Conservation (phyloP, 768 basidiomycete species). For the Pleurotus ostreatus region DNA sequence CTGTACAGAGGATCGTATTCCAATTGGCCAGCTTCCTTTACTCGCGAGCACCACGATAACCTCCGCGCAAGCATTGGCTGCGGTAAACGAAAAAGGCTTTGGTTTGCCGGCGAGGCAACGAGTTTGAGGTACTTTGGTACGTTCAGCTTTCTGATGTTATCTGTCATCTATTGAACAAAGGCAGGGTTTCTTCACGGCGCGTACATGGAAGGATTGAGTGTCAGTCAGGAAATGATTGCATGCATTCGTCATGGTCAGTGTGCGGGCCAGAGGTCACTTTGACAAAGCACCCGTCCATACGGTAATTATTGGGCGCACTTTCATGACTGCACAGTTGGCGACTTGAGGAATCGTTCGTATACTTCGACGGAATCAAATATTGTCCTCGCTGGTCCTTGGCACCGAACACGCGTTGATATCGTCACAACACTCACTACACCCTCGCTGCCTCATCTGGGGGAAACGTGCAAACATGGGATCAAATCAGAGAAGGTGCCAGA, state of each 20-base stretch:
- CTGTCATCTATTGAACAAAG: background rate
- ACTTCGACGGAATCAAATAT: too few species aligned
- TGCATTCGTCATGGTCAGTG: constrained; percentile 27
- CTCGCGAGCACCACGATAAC: constrained; percentile 49
- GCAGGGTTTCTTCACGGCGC: constrained; percentile 57
- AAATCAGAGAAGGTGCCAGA: too few species aligned
- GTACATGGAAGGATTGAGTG: constrained; percentile 48
- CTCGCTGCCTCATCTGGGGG: too few species aligned
- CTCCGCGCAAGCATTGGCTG: constrained; percentile 49
- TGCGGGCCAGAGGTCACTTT: background rate
- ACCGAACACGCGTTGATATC: too few species aligned
- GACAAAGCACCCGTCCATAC: background rate
- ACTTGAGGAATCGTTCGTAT: too few species aligned
- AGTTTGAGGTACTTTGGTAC: constrained; percentile 54
- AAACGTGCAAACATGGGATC: too few species aligned
- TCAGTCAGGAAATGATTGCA: constrained; percentile 33
- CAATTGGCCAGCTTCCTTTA: constrained; percentile 66
- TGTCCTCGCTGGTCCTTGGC: too few species aligned
- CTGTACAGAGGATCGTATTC: constrained; percentile 61
- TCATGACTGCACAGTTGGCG: too few species aligned
- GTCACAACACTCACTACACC: too few species aligned
- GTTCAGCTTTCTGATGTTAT: constrained; percentile 14
- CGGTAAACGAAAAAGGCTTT: constrained; percentile 29
- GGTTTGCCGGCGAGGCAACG: constrained; percentile 64
- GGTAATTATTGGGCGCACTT: too few species aligned